phyloP scores from a whole-genome alignment of 139 green algal genomes.

The Chlorella vulgaris region DNA sequence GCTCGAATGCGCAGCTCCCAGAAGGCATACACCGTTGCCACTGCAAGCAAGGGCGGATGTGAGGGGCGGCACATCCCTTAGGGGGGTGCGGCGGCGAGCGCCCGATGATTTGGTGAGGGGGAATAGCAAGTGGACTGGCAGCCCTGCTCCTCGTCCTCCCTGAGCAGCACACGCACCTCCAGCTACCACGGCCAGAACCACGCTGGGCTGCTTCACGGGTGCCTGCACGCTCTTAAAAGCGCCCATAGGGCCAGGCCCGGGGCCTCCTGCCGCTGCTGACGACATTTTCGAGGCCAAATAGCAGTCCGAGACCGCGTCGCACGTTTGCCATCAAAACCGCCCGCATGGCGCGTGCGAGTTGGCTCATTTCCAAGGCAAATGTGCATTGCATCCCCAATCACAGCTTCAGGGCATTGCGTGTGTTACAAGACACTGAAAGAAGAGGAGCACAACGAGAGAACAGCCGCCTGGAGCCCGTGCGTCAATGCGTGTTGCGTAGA shows the following conservation, averaged over 20 bases:
- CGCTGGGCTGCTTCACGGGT: neutral
- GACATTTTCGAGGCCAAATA: neutral
- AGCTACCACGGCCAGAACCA: neutral
- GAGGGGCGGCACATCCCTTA: no score
- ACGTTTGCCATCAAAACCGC: no score
- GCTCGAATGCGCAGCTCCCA: constrained; percentile 10
- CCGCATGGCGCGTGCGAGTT: no score
- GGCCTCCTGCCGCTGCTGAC: constrained; percentile 2
- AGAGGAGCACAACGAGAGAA: neutral
- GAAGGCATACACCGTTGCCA: neutral
- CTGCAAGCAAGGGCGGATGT: neutral
- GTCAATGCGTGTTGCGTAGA: neutral
- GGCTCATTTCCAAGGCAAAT: no score
- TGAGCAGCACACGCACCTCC: neutral
- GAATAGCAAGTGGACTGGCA: neutral
- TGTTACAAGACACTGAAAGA: neutral
- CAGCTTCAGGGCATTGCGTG: no score
- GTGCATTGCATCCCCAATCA: no score
- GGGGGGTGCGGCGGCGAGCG: neutral
- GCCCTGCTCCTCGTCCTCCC: neutral
- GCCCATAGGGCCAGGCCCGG: neutral
- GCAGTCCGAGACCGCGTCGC: no score
- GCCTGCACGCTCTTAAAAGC: constrained; percentile 14
- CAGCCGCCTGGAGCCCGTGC: neutral
- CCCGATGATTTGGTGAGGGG: neutral